These are phyloP conservation scores for Dictyostelium capitatum DNA, from an alignment of 78 protist species.

Conservation along the genomic window DNA sequence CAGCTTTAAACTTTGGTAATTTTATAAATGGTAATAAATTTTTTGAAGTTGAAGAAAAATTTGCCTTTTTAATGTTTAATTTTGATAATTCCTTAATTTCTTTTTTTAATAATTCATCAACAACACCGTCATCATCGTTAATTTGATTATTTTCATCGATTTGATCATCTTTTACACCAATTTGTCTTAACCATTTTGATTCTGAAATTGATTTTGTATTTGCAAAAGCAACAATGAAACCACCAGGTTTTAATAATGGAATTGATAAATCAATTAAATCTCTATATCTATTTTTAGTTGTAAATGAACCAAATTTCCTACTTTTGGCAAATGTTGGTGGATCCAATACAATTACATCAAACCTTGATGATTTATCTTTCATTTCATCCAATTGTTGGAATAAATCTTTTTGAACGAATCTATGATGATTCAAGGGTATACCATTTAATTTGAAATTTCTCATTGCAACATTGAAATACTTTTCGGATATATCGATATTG, in stretches of 20 bases:
- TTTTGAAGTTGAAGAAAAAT: not conserved
- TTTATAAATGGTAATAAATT: not conserved
- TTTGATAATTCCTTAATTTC: slow-evolving; percentile 8
- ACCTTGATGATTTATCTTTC: slow-evolving; percentile 3
- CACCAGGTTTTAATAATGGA: slow-evolving; percentile 49
- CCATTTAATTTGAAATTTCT: slow-evolving; percentile 55
- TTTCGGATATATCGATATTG: not conserved
- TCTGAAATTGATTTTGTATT: not conserved
- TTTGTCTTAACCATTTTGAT: slow-evolving; percentile 53
- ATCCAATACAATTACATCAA: slow-evolving; percentile 51
- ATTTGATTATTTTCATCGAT: not conserved
- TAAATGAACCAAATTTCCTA: not conserved
- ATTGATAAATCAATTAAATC: not conserved
- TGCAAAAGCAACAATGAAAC: slow-evolving; percentile 37
- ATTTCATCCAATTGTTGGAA: not conserved
- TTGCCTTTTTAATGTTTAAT: slow-evolving; percentile 33
- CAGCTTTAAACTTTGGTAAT: slow-evolving; percentile 21
- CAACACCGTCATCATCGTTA: no score
- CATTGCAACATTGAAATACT: not conserved
- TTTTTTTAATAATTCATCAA: not conserved
- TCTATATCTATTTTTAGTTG: slow-evolving; percentile 39
- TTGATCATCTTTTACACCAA: slow-evolving; percentile 35
- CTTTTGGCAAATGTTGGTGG: slow-evolving; percentile 36
- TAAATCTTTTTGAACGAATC: slow-evolving; percentile 19
- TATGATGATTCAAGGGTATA: not conserved